A percentile compares a stretch with the other conserved stretches of the same genome.
Evolutionary conservation across 108 stramenopile genomes (phyloP).

Genomic region (Asterionellopsis glacialis): DNA sequence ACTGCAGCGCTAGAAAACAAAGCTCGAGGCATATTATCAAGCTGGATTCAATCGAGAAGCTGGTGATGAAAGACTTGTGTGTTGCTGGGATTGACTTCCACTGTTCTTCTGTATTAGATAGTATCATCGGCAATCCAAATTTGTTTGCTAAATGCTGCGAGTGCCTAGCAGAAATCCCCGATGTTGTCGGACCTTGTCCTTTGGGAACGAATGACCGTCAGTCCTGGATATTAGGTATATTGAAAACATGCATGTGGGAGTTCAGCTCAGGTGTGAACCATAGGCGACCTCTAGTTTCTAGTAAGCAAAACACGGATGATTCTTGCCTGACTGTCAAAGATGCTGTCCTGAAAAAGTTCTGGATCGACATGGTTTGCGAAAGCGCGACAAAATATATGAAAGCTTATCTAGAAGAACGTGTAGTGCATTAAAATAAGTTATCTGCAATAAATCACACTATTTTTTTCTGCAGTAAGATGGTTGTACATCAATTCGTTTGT

Average conservation of each 20-base stretch:
- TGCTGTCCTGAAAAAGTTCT: too few relatives aligned
- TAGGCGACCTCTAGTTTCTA: conserved; percentile 24
- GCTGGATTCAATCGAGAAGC: conserved; percentile 7
- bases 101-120: conserved; percentile 66
- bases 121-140: conserved; percentile 21
- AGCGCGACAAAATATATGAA: too few relatives aligned
- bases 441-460: too few relatives aligned
- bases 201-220: conserved; percentile 15
- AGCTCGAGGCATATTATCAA: conserved; percentile 23
- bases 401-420: too few relatives aligned
- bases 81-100: conserved; percentile 81
- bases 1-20: conserved; percentile 22
- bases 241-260: conserved; percentile 72
- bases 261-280: conserved; percentile 73
- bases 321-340: too few relatives aligned
- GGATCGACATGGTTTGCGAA: too few relatives aligned
- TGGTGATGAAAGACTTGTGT: conserved; percentile 46
- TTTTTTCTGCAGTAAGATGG: too few relatives aligned
- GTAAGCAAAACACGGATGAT: too few relatives aligned
- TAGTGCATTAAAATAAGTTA: too few relatives aligned
- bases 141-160: conserved; percentile 15
- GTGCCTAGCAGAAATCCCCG: neutral
- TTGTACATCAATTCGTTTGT: too few relatives aligned
- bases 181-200: neutral
- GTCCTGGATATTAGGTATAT: conserved; percentile 30